phyloP scores from a whole-genome alignment of 164 flowering plant species.

The Protea cynaroides region DNA sequence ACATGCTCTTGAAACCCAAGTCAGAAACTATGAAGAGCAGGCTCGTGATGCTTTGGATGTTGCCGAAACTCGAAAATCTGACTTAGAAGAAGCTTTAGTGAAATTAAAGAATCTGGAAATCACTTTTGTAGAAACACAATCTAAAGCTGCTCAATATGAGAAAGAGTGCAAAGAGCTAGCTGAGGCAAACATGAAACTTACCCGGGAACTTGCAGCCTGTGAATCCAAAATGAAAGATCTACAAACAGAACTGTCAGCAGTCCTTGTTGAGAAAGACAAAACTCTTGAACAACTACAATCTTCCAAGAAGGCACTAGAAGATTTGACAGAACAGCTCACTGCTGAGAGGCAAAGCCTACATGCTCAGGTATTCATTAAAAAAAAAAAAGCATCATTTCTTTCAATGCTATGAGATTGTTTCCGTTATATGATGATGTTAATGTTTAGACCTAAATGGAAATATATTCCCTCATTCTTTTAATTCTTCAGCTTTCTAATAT shows the following conservation, averaged over 20 bases:
- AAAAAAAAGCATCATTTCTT: not conserved
- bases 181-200: conserved; percentile 63
- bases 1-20: conserved; percentile 33
- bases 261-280: conserved; percentile 46
- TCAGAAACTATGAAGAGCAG: conserved; percentile 38
- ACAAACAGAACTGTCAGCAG: conserved; percentile 32
- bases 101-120: conserved; percentile 49
- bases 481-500: not conserved
- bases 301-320: conserved; percentile 53
- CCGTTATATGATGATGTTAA: not conserved
- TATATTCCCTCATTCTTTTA: too few relatives aligned
- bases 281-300: conserved; percentile 38
- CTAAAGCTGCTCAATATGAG: conserved; percentile 32
- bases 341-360: conserved; percentile 51
- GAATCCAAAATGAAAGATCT: conserved; percentile 52
- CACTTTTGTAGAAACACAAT: conserved; percentile 43
- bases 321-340: conserved; percentile 48
- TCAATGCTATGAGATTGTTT: not conserved
- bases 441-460: not conserved
- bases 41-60: conserved; percentile 34
- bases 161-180: conserved; percentile 51
- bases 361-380: conserved; percentile 46
- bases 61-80: conserved; percentile 39
- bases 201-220: conserved; percentile 46
- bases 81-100: conserved; percentile 53